These are phyloP conservation scores for Cadophora sp. DNA, from an alignment of 2,329 filamentous ascomycete species.

Conservation along the genomic window DNA sequence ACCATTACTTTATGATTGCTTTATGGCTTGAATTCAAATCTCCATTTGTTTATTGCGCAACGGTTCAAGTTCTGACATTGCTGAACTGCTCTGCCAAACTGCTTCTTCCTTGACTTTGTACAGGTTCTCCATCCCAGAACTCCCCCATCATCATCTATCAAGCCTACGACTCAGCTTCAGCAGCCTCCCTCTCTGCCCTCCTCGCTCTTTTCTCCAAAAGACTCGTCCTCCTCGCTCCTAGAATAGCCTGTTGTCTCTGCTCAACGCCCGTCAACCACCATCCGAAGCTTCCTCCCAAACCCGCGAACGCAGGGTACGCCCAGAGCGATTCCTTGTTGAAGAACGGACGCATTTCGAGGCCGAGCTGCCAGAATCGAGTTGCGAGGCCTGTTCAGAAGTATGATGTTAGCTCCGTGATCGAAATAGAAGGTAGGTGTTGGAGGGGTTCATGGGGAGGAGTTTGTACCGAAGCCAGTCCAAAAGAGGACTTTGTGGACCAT, in stretches of 20 bases:
- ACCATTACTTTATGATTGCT: too few species aligned
- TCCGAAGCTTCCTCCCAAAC: slow-evolving; percentile 87
- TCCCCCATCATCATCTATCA: neutral
- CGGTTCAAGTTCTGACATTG: too few species aligned
- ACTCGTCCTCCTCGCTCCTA: slow-evolving; percentile 78
- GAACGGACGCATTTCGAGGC: slow-evolving; percentile 97
- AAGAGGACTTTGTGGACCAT: slow-evolving; percentile 69
- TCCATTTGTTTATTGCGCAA: neutral
- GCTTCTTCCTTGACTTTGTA: slow-evolving; percentile 29
- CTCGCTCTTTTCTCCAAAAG: slow-evolving; percentile 90
- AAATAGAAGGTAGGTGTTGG: slow-evolving; percentile 22
- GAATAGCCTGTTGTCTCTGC: slow-evolving; percentile 76
- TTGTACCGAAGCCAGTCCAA: slow-evolving; percentile 91
- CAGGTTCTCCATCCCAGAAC: slow-evolving; percentile 23
- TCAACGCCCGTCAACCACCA: slow-evolving; percentile 97
- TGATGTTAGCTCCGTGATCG: slow-evolving; percentile 35
- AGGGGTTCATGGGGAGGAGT: slow-evolving; percentile 33
- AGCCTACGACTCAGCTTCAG: slow-evolving; percentile 43
- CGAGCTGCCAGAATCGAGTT: slow-evolving; percentile 94
- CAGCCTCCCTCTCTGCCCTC: slow-evolving; percentile 71
- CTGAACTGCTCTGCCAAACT: neutral
- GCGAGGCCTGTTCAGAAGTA: slow-evolving; percentile 71
- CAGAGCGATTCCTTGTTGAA: slow-evolving; percentile 85
- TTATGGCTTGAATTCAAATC: slow-evolving; percentile 1
- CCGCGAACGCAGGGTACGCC: slow-evolving; percentile 90